These are phyloP conservation scores for Pochonia chlamydosporia DNA, from an alignment of 2,329 filamentous ascomycete genomes.

Conservation along the genomic window DNA sequence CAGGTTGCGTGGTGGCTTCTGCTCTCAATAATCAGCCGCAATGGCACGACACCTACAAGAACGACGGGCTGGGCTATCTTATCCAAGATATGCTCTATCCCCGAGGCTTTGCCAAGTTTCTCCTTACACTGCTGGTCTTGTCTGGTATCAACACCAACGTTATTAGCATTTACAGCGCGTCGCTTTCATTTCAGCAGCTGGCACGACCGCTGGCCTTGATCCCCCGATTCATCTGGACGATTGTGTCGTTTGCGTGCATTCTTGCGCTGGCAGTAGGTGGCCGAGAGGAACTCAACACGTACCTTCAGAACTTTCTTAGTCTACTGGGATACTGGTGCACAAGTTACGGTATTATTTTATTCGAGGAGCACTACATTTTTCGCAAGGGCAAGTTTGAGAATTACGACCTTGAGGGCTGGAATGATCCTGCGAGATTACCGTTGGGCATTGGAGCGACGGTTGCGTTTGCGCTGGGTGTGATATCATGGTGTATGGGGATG, in stretches of 20 bases:
- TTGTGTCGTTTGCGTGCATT: conserved; percentile 33
- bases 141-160: conserved; percentile 32
- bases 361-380: conserved; percentile 37
- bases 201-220: conserved; percentile 26
- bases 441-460: conserved; percentile 35
- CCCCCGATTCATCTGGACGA: conserved; percentile 34
- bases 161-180: conserved; percentile 31
- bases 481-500: conserved; percentile 47
- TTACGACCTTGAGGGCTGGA: conserved; percentile 39
- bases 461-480: conserved; percentile 36
- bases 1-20: conserved; percentile 36
- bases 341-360: conserved; percentile 33
- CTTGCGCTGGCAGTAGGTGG: conserved; percentile 35
- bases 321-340: conserved; percentile 41
- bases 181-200: conserved; percentile 35
- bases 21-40: conserved; percentile 32
- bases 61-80: conserved; percentile 37
- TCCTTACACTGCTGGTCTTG: conserved; percentile 30
- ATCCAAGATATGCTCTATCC: conserved; percentile 39
- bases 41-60: conserved; percentile 31
- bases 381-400: conserved; percentile 32
- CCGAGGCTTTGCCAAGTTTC: conserved; percentile 38
- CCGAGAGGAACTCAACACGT: conserved; percentile 32
- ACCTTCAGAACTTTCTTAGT: conserved; percentile 37
- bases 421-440: conserved; percentile 34